Percentiles rank a stretch among this genome's conserved stretches.
phyloP scores from a whole-genome alignment of 73 alveolate genomes.

The Tetrahymena elliotti region DNA sequence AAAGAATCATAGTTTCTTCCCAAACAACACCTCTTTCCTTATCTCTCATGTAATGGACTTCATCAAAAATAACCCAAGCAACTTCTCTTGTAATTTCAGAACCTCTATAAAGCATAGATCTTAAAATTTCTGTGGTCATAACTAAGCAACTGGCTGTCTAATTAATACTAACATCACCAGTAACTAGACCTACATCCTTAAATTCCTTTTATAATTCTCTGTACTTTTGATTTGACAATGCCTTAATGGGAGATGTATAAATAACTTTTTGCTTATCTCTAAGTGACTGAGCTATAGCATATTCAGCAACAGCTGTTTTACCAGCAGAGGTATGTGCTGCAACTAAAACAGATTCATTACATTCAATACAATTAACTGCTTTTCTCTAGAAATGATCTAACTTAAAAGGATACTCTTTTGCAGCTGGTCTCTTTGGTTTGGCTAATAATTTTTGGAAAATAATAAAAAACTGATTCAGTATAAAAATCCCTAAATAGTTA shows the following conservation, averaged over 20 bases:
- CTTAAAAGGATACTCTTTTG: slow-evolving; percentile 78
- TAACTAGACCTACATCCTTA: slow-evolving; percentile 99
- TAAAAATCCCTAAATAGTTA: not conserved
- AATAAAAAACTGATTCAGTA: not conserved
- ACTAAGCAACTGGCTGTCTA: slow-evolving; percentile 95
- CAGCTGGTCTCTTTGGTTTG: slow-evolving; percentile 35
- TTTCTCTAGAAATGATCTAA: slow-evolving; percentile 92
- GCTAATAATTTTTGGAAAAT: not conserved
- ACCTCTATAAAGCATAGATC: slow-evolving; percentile 99
- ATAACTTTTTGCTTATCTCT: slow-evolving; percentile 94
- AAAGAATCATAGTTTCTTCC: slow-evolving; percentile 99
- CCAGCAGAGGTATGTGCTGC: slow-evolving; percentile 99
- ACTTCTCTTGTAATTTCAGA: slow-evolving; percentile 97
- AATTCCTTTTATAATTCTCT: slow-evolving; percentile 97
- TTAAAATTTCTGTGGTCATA: slow-evolving; percentile 99
- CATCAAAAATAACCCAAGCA: slow-evolving; percentile 99
- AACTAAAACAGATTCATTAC: slow-evolving; percentile 95
- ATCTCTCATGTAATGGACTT: slow-evolving; percentile 99
- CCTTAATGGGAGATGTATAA: slow-evolving; percentile 99
- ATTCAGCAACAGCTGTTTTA: slow-evolving; percentile 98
- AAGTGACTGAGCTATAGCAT: slow-evolving; percentile 97
- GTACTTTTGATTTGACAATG: slow-evolving; percentile 97
- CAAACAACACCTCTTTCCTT: slow-evolving; percentile 99
- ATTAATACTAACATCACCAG: slow-evolving; percentile 99
- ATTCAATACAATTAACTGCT: slow-evolving; percentile 91